Evolutionary conservation across 371 early-diverging fungal genomes (phyloP), one percentile per base, ranked within the genome.

Genomic region (Rhizopus stolonifer): DNA sequence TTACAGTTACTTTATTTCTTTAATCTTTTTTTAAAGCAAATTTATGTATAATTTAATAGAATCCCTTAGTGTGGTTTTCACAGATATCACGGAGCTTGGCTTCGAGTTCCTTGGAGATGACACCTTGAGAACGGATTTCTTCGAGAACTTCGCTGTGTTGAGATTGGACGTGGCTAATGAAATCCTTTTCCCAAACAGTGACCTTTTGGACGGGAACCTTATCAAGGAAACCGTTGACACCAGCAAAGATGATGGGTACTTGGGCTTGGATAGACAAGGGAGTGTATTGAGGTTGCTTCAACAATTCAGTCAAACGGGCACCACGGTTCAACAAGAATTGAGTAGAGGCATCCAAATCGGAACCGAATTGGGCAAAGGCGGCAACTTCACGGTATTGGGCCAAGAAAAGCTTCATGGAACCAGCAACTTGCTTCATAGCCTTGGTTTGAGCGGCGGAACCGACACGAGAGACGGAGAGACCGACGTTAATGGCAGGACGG

Each of bases 371-470:
- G 67, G 96, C 94, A 70, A 96, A 95, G 56, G 96, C 96, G 57
- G 95, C 96, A 52, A 96, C 94, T 85, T 95, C 96, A 90, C 96
- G 95, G 87, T 94, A 94, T 81, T 95, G 96, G 63, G 96, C 96
- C 66, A 96, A 83, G 90, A 91, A 95, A 65, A 96, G 90, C 87
- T 96, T 96, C 67, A 96, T 84, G 70, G 95, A 94, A 72, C 96
- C 96, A 62, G 95, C 95, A 61, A 96, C 95, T 82, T 96, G 95
- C 84, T 93, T 93, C 96, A 96, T 96, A 64, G 96, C 95, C 86
- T 94, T 93, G 80, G 93, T 91, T 83, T 96, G 96, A 56, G 96
- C 96, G 67, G 95, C 94, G 65, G 94, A 93, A 67, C 96, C 96
- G 85, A 96, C 95, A 88, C 96, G 93, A 70, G 94, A 93, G 69